Evolutionary conservation across 352 stramenopile species (phyloP).

Genomic region (Phytopythium oedochilum): DNA sequence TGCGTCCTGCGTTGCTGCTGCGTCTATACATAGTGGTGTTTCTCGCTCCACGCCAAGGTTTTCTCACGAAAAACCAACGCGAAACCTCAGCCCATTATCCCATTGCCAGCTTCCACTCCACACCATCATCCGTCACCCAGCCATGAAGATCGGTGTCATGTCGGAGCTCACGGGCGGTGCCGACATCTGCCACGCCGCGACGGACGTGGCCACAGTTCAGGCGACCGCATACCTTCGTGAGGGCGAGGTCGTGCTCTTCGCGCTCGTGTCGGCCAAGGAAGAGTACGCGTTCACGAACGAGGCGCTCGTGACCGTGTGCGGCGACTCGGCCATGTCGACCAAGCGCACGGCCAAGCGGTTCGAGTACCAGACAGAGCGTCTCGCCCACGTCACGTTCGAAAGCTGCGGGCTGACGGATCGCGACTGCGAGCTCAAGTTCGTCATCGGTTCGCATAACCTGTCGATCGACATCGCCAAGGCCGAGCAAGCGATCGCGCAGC

Average conservation of each 20-base stretch:
- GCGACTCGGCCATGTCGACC: conserved; percentile 38
- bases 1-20: too few species aligned
- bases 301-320: conserved; percentile 34
- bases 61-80: too few species aligned
- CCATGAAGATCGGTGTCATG: conserved; percentile 23
- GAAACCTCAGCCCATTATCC: too few species aligned
- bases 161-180: conserved; percentile 40
- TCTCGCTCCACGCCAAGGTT: too few species aligned
- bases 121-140: too few species aligned
- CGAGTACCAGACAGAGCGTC: conserved; percentile 21
- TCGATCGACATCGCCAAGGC: conserved; percentile 50
- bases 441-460: conserved; percentile 23
- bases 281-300: conserved; percentile 62
- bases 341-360: conserved; percentile 41
- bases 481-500: conserved; percentile 20
- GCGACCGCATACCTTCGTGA: conserved; percentile 37
- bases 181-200: conserved; percentile 44
- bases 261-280: conserved; percentile 44
- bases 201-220: conserved; percentile 34
- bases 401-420: conserved; percentile 35
- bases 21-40: too few species aligned
- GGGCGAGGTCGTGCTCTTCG: conserved; percentile 42
- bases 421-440: conserved; percentile 59
- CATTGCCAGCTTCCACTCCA: too few species aligned
- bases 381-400: conserved; percentile 37